Base-by-base conservation (phyloP, 345 rosid species). In the Eucalyptus cloeziana region DNA sequence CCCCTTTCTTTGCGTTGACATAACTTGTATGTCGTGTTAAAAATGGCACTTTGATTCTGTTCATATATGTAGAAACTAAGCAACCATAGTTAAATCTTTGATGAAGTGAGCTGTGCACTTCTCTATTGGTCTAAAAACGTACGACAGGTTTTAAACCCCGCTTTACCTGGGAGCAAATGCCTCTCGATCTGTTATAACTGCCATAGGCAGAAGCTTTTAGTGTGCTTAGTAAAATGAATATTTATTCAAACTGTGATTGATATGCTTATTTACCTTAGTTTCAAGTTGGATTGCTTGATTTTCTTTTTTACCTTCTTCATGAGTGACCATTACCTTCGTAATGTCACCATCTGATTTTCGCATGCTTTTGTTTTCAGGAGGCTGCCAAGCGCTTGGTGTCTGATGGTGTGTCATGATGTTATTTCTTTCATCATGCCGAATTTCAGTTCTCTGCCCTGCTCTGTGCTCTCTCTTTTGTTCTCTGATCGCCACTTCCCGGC, bases 321-420 rank as follows among this genome's bases (percentile, higher is more conserved):
- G 5, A 51, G 60, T 51, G 87, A 49, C 37, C 62, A 31, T n/a
- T 51, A 86, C 88, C 64, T 56, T 56, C 0, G 31, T 33, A 37
- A 86, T 17, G 44, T 86, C 45, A 86, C 58, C 44, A 71, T 37
- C 54, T 88, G 62, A 37, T 87, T 89, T 49, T 85, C 58, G 13
- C 47, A 45, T 64, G 71, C 43, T 88, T 80, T 47, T 56, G 44
- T 62, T 64, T 49, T 67, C 90, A 93, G 94, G 94, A 91, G 92
- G 89, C 92, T 85, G 87, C 89, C 7, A 91, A 79, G 92, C 91
- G 37, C 62, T 58, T 87, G 86, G 94, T 90, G 89, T 27, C 89
- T 13, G 76, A 89, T 52, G 92, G 94, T 94, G 49, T 83, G 92
- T 87, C 86, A 9, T 10, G 27, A 67, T 88, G 49, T 33, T 86